A percentile compares a stretch with the other conserved stretches of the same genome.
Evolutionary conservation across 2,329 filamentous ascomycete genomes (phyloP).

Genomic region (Sclerotinia trifoliorum): DNA sequence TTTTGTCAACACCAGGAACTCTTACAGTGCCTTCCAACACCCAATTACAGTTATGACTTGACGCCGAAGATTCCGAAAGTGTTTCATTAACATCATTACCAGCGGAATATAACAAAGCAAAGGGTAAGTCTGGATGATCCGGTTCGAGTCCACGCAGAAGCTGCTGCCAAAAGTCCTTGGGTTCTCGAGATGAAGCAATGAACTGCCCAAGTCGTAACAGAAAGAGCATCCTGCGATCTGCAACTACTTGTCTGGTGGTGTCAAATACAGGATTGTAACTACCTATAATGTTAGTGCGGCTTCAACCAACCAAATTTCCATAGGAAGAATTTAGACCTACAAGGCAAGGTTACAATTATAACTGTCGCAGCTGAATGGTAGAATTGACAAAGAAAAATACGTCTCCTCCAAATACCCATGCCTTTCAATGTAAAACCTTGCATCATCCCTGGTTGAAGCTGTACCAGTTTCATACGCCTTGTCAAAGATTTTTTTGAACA

Average conservation of each 20-base stretch:
- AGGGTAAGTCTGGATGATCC: conserved; percentile 73
- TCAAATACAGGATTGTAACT: conserved; percentile 69
- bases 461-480: conserved; percentile 35
- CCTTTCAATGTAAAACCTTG: conserved; percentile 39
- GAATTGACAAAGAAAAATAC: conserved; percentile 37
- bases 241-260: conserved; percentile 72
- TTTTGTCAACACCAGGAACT: conserved; percentile 18
- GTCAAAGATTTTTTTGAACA: conserved; percentile 37
- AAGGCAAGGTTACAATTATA: conserved; percentile 27
- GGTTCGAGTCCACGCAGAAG: conserved; percentile 66
- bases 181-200: conserved; percentile 67
- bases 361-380: conserved; percentile 28
- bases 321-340: conserved; percentile 23
- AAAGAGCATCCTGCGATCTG: conserved; percentile 73
- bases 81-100: conserved; percentile 53
- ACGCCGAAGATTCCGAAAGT: conserved; percentile 28
- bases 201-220: conserved; percentile 73
- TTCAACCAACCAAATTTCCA: not conserved
- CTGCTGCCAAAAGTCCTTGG: conserved; percentile 70
- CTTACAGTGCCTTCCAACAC: conserved; percentile 29
- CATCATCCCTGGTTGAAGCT: conserved; percentile 34
- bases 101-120: conserved; percentile 74
- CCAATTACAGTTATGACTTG: conserved; percentile 29
- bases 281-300: not conserved
- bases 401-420: conserved; percentile 43